Conservation (phyloP, 2,329 filamentous ascomycete genomes). For the Diaporthe velutina region DNA sequence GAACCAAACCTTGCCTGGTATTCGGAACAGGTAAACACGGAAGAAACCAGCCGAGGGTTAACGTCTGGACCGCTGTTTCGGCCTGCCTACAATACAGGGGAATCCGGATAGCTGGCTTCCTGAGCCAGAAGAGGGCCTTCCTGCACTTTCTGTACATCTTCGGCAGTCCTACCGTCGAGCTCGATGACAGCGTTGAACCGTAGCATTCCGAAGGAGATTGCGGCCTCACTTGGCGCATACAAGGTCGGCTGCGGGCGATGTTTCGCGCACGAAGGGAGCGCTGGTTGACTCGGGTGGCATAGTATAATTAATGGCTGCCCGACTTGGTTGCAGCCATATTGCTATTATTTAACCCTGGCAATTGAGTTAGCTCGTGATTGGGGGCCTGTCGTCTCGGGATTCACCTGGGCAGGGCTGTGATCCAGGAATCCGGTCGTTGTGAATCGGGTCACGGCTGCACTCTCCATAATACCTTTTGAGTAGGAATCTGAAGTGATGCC, state of each 20-base stretch:
- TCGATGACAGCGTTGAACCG: background rate
- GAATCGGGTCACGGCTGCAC: background rate
- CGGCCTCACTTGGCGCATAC: background rate
- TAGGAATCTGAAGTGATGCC: background rate
- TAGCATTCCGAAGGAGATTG: background rate
- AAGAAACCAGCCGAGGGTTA: background rate
- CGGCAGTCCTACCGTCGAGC: background rate
- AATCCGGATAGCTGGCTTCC: background rate
- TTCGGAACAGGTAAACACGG: background rate
- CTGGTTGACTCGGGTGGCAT: background rate
- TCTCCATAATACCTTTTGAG: background rate
- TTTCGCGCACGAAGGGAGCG: background rate
- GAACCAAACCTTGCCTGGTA: background rate
- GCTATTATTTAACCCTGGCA: background rate
- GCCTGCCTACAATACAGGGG: background rate
- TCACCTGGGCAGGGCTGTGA: slow-evolving; percentile 22
- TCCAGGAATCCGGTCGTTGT: slow-evolving; percentile 20
- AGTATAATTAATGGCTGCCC: background rate
- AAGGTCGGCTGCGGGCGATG: background rate
- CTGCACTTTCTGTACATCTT: background rate
- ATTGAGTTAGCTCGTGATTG: background rate
- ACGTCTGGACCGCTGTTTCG: slow-evolving; percentile 2
- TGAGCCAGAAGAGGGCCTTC: background rate
- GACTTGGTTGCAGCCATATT: background rate
- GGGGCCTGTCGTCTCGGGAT: background rate